Evolutionary conservation across 441 rosid species (phyloP), one percentile per base, ranked within the genome.

Genomic region (Populus tomentosa): DNA sequence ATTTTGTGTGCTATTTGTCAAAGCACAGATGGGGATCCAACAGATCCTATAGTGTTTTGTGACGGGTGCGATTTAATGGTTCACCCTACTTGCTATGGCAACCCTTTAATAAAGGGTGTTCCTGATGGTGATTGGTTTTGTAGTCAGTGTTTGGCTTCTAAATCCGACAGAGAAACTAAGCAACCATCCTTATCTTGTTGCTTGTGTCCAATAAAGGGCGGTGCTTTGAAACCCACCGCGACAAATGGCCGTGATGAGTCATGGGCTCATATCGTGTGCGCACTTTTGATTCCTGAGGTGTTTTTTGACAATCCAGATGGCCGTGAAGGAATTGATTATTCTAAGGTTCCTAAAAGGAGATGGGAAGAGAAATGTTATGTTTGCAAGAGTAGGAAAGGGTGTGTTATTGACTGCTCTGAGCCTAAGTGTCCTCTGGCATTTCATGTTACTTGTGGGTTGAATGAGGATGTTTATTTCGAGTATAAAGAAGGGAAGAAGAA

Each of bases 101-200:
- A 87, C 24, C 99, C 98, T 18, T 85, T 95, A n/a, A 80, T 88
- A 9, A 81, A 82, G 33, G 85, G 82, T 24, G 79, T 95, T 61
- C 98, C 98, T 16, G 94, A 92, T 38, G 99, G 93, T 5, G 98
- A 95, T 4, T 93, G 99, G 99, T 95, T 89, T 80, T 93, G 99
- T 77, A 71, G 74, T 11, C 88, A 56, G 9, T 94, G 99, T 81
- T 71, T 78, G 56, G 82, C 62, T 70, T 73, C 87, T 4, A 18
- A 61, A 62, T 56, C 86, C 2, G 26, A 46, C 56, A 46, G 11
- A 3, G 78, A 71, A 1, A 70, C 26, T 0, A 18, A 67, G 1
- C 40, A 21, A 2, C 18, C 78, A 4, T 72, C 46, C 21, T 77
- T 82, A 5, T 80, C 90, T 70, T 94, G 97, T 80, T 89, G 98